Conservation (phyloP, 192 early-diverging fungal genomes). For the Linnemannia exigua region DNA sequence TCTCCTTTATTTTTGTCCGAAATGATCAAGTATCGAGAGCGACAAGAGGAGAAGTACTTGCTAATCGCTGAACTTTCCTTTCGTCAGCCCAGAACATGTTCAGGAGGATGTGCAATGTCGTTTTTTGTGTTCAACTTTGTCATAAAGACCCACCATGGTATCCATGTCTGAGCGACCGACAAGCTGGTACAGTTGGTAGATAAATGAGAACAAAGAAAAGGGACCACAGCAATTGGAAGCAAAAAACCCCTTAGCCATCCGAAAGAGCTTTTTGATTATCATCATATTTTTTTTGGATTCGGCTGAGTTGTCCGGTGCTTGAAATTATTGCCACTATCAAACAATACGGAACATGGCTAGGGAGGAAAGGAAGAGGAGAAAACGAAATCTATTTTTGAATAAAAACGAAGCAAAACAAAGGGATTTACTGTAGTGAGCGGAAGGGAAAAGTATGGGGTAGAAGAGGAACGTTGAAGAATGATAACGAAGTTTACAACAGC, state of each 20-base stretch:
- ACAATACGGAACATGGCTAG: neutral
- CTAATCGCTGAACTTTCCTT: neutral
- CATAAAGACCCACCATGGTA: no score
- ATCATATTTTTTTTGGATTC: neutral
- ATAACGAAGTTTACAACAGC: neutral
- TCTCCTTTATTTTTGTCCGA: neutral
- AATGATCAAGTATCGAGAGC: no score
- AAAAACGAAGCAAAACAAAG: neutral
- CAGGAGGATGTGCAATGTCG: no score
- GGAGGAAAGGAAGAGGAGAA: neutral
- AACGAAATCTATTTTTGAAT: slow-evolving; percentile 1
- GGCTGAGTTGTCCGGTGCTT: slow-evolving; percentile 4
- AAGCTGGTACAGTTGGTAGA: no score
- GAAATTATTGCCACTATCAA: neutral
- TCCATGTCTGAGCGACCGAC: no score
- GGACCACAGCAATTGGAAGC: no score
- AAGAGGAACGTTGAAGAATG: neutral
- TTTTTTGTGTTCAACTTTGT: no score
- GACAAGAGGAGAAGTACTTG: neutral
- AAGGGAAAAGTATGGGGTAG: neutral
- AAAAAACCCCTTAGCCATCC: no score
- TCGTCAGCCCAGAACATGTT: no score
- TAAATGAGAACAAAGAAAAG: no score
- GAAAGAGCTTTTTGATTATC: neutral
- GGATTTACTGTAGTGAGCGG: neutral